These are phyloP conservation scores for Fusarium abutilonis DNA, from an alignment of 2,329 filamentous ascomycete genomes.

Conservation along the genomic window DNA sequence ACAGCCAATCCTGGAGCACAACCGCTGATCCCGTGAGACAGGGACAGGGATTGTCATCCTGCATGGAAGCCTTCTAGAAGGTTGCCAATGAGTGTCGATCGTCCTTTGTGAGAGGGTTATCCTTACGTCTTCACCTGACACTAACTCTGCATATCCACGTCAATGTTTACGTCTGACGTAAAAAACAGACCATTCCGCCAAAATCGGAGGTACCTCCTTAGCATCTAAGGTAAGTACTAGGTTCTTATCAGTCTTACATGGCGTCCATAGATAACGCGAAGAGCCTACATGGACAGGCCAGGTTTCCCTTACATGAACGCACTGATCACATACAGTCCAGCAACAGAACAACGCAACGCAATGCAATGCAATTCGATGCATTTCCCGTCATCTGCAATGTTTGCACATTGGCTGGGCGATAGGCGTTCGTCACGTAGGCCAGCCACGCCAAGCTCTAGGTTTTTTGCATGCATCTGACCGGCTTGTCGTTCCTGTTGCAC, in stretches of 20 bases:
- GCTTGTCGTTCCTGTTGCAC: background rate
- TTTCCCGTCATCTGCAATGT: background rate
- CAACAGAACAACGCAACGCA: background rate
- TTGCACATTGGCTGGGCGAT: slow-evolving; percentile 16
- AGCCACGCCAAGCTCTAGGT: background rate
- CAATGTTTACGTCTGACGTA: background rate
- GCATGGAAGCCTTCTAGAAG: slow-evolving; percentile 13
- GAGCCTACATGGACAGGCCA: background rate
- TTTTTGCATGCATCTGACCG: background rate
- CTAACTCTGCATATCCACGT: slow-evolving; percentile 9
- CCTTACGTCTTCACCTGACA: slow-evolving; percentile 13
- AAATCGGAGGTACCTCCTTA: too few species aligned
- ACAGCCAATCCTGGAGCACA: slow-evolving; percentile 7
- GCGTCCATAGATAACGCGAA: slow-evolving; percentile 1
- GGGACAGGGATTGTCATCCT: background rate
- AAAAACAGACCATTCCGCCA: too few species aligned
- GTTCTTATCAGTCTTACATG: too few species aligned
- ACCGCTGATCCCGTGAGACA: slow-evolving; percentile 7
- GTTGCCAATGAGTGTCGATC: background rate
- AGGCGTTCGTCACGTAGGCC: slow-evolving; percentile 6
- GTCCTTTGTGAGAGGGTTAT: background rate
- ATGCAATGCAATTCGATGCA: background rate
- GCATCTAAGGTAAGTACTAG: too few species aligned
- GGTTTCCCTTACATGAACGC: slow-evolving; percentile 8
- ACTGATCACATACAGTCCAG: slow-evolving; percentile 5